Percentiles rank a stretch among this genome's conserved stretches.
Evolutionary conservation across 331 rosid species (phyloP).

Genomic region (Quercus phellos): DNA sequence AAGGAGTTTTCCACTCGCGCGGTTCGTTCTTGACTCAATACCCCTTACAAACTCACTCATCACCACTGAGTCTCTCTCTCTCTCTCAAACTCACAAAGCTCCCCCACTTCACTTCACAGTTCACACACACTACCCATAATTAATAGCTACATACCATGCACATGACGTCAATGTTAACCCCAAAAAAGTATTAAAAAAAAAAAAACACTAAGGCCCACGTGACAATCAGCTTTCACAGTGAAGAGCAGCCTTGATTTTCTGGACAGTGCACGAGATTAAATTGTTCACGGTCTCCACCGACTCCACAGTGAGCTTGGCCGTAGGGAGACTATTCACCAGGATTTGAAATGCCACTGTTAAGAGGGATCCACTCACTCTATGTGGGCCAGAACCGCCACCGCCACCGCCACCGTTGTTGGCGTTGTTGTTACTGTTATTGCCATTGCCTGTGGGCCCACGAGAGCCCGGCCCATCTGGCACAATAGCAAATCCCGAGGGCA

Average conservation of each 20-base stretch:
- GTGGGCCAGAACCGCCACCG: constrained; percentile 13
- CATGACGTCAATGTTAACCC: constrained; percentile 5
- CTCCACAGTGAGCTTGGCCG: constrained; percentile 87
- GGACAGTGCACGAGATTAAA: constrained; percentile 81
- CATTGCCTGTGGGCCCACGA: constrained; percentile 15
- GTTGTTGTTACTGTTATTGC: not conserved
- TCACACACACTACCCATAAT: not conserved
- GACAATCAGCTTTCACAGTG: constrained; percentile 48
- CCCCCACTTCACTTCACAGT: not conserved
- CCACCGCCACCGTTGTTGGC: not conserved
- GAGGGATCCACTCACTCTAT: constrained; percentile 56
- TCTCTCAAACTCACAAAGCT: not conserved
- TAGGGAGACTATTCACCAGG: constrained; percentile 76
- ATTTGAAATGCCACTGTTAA: constrained; percentile 88
- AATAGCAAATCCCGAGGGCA: constrained; percentile 76
- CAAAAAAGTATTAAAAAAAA: not conserved
- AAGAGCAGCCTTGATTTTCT: constrained; percentile 82
- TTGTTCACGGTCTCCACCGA: constrained; percentile 95
- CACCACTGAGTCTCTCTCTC: constrained; percentile 8
- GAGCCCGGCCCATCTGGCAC: constrained; percentile 63
- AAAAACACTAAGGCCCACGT: not conserved
- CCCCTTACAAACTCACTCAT: constrained; percentile 31
- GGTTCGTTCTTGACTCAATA: constrained; percentile 99
- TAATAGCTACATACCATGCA: not conserved
- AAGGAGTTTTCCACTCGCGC: constrained; percentile 46